phyloP scores from a whole-genome alignment of 179 eudicot genomes.

The Spergularia azorica region DNA sequence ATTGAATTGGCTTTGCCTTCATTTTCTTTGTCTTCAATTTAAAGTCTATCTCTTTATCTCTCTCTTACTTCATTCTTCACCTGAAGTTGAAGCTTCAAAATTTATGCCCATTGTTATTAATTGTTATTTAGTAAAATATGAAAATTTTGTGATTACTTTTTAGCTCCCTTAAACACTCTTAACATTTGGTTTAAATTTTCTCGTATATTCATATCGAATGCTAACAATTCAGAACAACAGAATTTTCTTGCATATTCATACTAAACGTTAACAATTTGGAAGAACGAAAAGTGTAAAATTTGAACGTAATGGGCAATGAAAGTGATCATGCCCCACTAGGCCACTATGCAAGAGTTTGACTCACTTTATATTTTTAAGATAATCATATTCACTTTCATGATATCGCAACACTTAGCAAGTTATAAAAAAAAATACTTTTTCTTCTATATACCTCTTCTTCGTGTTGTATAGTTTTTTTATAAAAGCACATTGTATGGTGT shows the following conservation, averaged over 20 bases:
- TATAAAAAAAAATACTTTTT: not conserved
- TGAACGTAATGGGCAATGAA: conserved; percentile 10
- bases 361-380: conserved; percentile 13
- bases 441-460: not conserved
- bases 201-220: no score
- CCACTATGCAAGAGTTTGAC: conserved; percentile 1
- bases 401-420: not conserved
- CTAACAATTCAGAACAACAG: no score
- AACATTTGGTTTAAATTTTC: no score
- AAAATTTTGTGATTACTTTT: no score
- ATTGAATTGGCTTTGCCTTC: conserved; percentile 27
- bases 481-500: not conserved
- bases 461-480: not conserved
- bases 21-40: conserved; percentile 26
- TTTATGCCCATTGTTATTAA: not conserved
- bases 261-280: not conserved
- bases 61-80: conserved; percentile 3
- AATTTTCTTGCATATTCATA: not conserved
- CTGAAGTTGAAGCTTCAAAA: conserved; percentile 7
- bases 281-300: not conserved
- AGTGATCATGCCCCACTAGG: conserved; percentile 15
- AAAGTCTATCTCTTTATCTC: conserved; percentile 24
- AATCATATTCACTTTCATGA: conserved; percentile 25
- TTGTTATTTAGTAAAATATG: no score
- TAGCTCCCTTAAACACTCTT: no score